Evolutionary conservation across 805 yeast genomes (phyloP), one percentile per base, ranked within the genome.

Genomic region (Candida nitratophila): DNA sequence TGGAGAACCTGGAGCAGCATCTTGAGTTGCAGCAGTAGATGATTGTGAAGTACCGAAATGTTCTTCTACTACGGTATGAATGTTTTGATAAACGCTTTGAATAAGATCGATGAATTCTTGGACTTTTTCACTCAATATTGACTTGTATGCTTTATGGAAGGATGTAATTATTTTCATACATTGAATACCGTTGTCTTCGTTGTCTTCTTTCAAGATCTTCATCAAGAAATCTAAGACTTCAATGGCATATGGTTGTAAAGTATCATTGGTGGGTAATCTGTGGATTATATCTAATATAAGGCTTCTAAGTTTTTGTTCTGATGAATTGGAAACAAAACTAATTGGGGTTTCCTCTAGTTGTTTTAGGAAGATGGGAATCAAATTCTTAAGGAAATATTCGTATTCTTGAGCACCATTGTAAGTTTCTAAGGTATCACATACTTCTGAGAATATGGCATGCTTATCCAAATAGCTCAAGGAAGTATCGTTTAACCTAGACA

Each of bases 101-200:
- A 95, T 84, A 19, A 89, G 69, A 37, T 79, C 84, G 33, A 91
- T 76, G 52, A 93, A 95, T 2, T 83, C 81, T 48, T 77, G 82
- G 2, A 91, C 96, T 51, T 82, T 80, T 16, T 79, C 89, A 16
- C 74, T 69, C 42, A 90, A 66, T 21, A 71, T 68, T 14, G 73
- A 58, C 65, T 87, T 91, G 67, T 85, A 91, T 1, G 90, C 78
- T 60, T 93, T 85, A 66, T 90, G 96, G 40, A 91, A 66, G 27
- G 84, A 77, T 16, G 97, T 87, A 41, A 90, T 73, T 44, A 88
- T 82, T 59, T 87, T 89, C 84, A 93, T 80, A 61, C 95, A 84
- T 42, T 88, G 70, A 1, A 89, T 87, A 41, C 98, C 98, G 60
- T 93, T 93, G 48, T 90, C 97, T 62, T 95, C 99, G 60, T 93